Conservation (phyloP, 176 grass and related monocot species). For the Avena sativa region DNA sequence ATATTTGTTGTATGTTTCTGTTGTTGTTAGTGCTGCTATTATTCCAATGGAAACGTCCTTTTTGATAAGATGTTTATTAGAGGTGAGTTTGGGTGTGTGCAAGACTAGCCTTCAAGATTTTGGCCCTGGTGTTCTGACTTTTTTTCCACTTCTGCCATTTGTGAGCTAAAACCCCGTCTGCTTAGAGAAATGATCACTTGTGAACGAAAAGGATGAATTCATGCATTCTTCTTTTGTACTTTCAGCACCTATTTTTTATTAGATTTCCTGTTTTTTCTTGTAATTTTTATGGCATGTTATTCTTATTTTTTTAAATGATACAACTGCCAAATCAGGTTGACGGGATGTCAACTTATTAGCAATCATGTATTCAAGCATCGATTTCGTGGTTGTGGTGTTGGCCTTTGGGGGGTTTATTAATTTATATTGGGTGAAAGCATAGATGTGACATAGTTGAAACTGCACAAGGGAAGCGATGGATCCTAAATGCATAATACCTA, state of each 20-base stretch:
- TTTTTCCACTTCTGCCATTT: background rate
- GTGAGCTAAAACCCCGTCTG: background rate
- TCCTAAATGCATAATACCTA: background rate
- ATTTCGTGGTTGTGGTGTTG: background rate
- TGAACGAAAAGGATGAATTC: background rate
- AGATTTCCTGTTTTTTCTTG: background rate
- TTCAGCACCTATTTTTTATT: background rate
- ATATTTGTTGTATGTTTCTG: slow-evolving; percentile 4
- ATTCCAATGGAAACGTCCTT: background rate
- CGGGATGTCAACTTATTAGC: background rate
- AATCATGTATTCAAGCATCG: background rate
- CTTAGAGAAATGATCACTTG: background rate
- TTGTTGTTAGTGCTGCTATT: background rate
- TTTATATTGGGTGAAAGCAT: background rate
- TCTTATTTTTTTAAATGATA: background rate
- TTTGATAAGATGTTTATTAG: background rate
- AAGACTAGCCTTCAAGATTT: background rate
- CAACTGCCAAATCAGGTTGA: background rate
- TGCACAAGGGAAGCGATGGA: background rate
- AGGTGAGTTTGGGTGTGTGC: background rate
- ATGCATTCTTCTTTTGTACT: background rate
- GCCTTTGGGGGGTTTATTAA: background rate
- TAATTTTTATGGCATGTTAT: background rate
- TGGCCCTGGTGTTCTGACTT: background rate
- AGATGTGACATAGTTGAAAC: background rate